Conservation (phyloP, 2,329 filamentous ascomycete genomes). For the Chaetothyriales sp. region DNA sequence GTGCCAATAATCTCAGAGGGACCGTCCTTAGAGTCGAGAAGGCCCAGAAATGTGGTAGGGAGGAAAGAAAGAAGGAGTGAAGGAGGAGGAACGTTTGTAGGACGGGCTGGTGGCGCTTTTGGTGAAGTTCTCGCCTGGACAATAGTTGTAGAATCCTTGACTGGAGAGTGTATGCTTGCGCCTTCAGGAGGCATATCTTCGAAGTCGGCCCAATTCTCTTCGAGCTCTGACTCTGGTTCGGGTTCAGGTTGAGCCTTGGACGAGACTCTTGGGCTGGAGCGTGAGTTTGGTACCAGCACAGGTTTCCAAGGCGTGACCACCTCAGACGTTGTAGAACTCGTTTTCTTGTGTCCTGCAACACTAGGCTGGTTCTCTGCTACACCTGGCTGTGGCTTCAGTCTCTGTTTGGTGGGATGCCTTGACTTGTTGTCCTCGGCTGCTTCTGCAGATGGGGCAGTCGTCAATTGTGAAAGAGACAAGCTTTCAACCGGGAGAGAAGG, state of each 20-base stretch:
- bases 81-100: constrained; percentile 78
- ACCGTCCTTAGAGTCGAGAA: constrained; percentile 16
- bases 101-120: constrained; percentile 46
- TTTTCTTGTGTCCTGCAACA: neutral
- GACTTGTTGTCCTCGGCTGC: neutral
- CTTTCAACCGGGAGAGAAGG: neutral
- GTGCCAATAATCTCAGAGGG: constrained; percentile 3
- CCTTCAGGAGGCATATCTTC: constrained; percentile 22
- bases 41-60: constrained; percentile 45
- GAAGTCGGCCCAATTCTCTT: constrained; percentile 42
- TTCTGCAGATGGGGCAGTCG: neutral
- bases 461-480: neutral
- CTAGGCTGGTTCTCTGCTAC: neutral
- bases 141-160: constrained; percentile 64
- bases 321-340: neutral
- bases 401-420: neutral
- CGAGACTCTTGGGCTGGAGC: neutral
- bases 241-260: neutral
- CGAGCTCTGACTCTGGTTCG: constrained; percentile 12
- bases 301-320: neutral
- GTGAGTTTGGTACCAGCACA: too few relatives aligned
- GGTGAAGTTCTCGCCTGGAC: constrained; percentile 70
- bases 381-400: neutral
- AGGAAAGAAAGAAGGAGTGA: constrained; percentile 67
- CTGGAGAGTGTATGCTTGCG: neutral